These are phyloP conservation scores for Alternaria atra DNA, from an alignment of 2,329 filamentous ascomycete species.

Conservation along the genomic window DNA sequence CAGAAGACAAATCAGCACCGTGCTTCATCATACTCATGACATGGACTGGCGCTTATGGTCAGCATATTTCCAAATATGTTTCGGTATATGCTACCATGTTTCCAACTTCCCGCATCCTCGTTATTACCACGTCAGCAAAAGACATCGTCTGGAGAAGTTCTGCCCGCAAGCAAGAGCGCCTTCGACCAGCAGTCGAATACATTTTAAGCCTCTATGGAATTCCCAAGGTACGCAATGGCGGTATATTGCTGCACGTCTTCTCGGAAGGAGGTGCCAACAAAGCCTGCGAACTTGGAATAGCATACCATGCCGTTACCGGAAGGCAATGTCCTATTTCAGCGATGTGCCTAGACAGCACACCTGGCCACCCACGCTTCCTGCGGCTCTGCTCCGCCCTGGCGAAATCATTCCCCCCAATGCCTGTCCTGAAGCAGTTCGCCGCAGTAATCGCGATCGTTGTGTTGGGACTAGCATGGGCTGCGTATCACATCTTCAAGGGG, in stretches of 20 bases:
- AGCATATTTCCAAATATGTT: not conserved
- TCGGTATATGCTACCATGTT: not conserved
- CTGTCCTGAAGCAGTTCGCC: not conserved
- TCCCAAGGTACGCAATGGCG: not conserved
- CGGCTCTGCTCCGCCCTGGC: not conserved
- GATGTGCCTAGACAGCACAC: not conserved
- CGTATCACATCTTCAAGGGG: not conserved
- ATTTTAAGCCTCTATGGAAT: not conserved
- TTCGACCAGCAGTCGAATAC: not conserved
- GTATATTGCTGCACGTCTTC: not conserved
- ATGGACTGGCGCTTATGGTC: not conserved
- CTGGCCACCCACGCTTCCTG: not conserved
- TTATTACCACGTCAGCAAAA: not conserved
- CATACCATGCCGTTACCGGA: not conserved
- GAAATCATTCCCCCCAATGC: not conserved
- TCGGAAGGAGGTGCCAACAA: not conserved
- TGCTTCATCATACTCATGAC: not conserved
- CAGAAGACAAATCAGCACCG: not conserved
- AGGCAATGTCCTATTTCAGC: not conserved
- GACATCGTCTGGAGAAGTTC: slow-evolving; percentile 1
- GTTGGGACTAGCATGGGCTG: not conserved
- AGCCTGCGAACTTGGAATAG: not conserved
- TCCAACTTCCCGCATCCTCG: not conserved
- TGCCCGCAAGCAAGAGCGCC: not conserved
- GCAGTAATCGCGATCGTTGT: not conserved